These are phyloP conservation scores for Acanthamoeba lugdunensis DNA, from an alignment of 208 protist genomes.

Conservation along the genomic window DNA sequence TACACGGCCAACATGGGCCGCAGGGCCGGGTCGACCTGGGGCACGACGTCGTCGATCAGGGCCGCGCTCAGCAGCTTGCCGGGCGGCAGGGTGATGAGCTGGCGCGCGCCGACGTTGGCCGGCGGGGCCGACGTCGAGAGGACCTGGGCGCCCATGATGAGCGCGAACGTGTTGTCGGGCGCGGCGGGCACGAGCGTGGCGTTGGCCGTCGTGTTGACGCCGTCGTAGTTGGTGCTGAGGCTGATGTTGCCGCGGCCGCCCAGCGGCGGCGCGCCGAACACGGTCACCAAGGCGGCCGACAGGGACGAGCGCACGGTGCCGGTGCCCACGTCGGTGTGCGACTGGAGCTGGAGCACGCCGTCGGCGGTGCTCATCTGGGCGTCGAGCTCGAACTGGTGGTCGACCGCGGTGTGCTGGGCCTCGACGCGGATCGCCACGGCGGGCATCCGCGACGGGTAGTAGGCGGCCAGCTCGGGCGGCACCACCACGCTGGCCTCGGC, in stretches of 20 bases:
- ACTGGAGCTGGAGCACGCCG: background rate
- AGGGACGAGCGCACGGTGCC: background rate
- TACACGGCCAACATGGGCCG: constrained; percentile 26
- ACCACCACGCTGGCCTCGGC: background rate
- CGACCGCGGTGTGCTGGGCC: background rate
- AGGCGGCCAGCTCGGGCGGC: constrained; percentile 14
- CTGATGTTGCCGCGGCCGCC: constrained; percentile 61
- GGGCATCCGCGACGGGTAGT: background rate
- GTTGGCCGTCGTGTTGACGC: constrained; percentile 7
- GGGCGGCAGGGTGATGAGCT: background rate
- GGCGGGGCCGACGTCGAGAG: background rate
- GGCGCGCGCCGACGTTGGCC: background rate
- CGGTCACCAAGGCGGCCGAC: background rate
- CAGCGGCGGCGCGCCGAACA: constrained; percentile 15
- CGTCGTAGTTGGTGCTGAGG: constrained; percentile 25
- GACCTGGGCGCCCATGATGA: constrained; percentile 18
- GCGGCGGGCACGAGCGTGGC: constrained; percentile 21
- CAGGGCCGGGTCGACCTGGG: background rate
- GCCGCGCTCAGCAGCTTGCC: constrained; percentile 56
- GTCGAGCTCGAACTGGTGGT: background rate
- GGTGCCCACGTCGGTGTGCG: background rate
- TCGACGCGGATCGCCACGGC: background rate
- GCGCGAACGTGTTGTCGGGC: constrained; percentile 52
- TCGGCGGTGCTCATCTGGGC: background rate
- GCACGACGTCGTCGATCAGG: background rate